phyloP scores from a whole-genome alignment of 441 rosid genomes.

The Pelargonium citronellum region DNA sequence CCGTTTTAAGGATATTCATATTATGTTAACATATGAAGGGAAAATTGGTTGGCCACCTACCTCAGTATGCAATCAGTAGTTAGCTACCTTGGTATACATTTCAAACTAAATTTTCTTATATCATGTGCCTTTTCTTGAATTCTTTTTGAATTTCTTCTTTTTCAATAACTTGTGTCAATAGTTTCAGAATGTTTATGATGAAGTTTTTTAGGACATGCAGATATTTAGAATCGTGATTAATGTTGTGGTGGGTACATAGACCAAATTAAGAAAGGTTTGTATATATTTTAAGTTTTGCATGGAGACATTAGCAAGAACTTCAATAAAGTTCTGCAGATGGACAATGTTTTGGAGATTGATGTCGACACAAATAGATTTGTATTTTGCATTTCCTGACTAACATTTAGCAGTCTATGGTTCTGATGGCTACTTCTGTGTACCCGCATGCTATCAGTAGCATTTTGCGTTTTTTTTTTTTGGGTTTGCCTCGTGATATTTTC shows the following conservation, averaged over 20 bases:
- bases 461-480: neutral
- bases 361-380: no score
- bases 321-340: no score
- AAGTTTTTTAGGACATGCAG: neutral
- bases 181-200: neutral
- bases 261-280: neutral
- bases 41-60: neutral
- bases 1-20: neutral
- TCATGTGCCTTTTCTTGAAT: neutral
- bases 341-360: no score
- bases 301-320: no score
- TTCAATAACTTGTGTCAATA: neutral
- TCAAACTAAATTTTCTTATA: neutral
- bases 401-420: neutral
- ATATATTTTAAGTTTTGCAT: no score
- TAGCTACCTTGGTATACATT: no score
- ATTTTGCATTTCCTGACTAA: neutral
- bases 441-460: neutral
- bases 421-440: neutral
- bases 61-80: no score
- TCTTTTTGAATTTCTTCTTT: neutral
- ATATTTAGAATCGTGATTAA: neutral
- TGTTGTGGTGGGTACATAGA: neutral
- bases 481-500: neutral
- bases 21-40: neutral